Base-by-base conservation (phyloP, 805 yeast species). In the Naumovozyma castellii region DNA sequence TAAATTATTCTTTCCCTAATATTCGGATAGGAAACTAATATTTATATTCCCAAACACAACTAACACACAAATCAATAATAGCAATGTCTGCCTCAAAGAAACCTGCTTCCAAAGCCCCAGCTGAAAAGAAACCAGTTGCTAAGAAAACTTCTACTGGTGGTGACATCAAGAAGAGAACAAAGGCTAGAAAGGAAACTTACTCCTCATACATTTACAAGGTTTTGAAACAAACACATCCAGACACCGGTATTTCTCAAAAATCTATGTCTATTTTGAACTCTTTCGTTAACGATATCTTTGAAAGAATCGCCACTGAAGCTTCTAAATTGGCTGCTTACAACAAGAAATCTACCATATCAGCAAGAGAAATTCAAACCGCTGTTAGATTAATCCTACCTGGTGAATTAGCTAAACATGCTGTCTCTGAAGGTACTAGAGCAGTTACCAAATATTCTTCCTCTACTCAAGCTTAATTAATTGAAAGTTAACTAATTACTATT, bases 191-290 rank as follows among this genome's bases (percentile, higher is more conserved):
- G 83, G 97, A 90, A 75, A 86, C 97, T 51, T 90, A 87, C 77
- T 86, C 95, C 51, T 87, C 97, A 49, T 90, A 90, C 74, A 90
- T 90, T 67, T 90, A 88, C 92, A 90, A 90, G 73, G 97, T 88
- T 54, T 82, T 90, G 67, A 88, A 88, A 73, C 97, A 90, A 78
- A 88, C 97, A 49, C 97, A 90, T 73, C 97, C 97, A 69, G 97
- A 90, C 69, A 90, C 97, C 49, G 97, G 97, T 85, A 90, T 90
- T 67, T 88, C 97, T 59, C 95, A 87, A 73, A 84, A 86, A 68
- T 95, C 97, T 51, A 90, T 90, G 95, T 86, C 95, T 53, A 90
- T 90, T 69, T 81, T 90, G 90, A 90, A 90, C 84, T 90, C 97
- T 34, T 90, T 90, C 59, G 97, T 90, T 57, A 88, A 87, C 73